Evolutionary conservation across 1,284 basidiomycete genomes (phyloP), one percentile per base, ranked within the genome.

Genomic region (Sutorius eximius): DNA sequence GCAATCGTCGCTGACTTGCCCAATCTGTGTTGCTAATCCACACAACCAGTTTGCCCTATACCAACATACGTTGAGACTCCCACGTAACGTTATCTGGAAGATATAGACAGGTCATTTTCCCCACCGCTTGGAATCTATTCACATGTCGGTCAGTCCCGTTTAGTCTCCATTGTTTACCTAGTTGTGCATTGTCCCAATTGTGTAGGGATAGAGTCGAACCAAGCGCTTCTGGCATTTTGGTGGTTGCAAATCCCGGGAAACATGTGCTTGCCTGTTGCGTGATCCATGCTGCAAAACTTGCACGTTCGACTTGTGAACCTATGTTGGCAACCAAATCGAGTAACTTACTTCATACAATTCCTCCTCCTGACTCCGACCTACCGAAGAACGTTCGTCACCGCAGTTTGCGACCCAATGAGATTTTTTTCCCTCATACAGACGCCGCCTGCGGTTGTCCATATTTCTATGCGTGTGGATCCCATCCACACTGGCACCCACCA

Each of bases 381-480:
- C 32, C 40, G 49, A 68, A 44, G 49, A 68, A 66, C 64, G 67
- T 69, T 69, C 64, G 67, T 57, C 36, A 44, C 4, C 9, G 36
- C 38, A 62, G 49, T 59, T 22, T 50, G 11, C 43, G 53, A 20
- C 18, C 60, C 58, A 62, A 57, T 66, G 20, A 50, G 29, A 32
- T 30, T 22, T 47, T 48, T 49, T 43, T 47, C 20, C 11, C 2
- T 27, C 33, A 41, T 32, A 30, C 15, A 22, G 12, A 34, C 8
- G 27, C 41, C 12, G 30, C 27, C 32, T 8, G 24, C 15, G 11
- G 6, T 18, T 16, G 5, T 30, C 27, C 8, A 22, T 55, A 50
- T 47, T 52, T 49, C 44, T 46, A 45, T 49, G 27, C 24, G 16
- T 3, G 9, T 20, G 33, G 10, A 15, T n/a, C 24, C 34, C 20